A percentile compares a stretch with the other conserved stretches of the same genome.
phyloP scores from a whole-genome alignment of 108 stramenopile species.

The Fistulifera pelliculosa region DNA sequence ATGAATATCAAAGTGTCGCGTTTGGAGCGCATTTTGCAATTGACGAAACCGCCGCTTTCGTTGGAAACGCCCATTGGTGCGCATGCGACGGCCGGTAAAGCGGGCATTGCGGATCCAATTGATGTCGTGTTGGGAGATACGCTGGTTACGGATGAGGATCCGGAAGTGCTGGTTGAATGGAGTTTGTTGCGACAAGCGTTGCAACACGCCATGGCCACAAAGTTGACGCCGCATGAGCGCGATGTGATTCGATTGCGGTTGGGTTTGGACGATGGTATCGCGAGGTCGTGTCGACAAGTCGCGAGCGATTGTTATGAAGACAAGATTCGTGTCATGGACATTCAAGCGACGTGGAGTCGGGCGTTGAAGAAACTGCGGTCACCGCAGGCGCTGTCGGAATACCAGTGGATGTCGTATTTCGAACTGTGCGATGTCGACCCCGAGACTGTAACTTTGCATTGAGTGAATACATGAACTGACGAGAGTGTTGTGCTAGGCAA shows the following conservation, averaged over 20 bases:
- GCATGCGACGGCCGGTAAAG: conserved; percentile 32
- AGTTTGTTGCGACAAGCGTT: conserved; percentile 65
- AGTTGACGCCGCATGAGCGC: conserved; percentile 72
- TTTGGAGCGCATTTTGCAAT: conserved; percentile 44
- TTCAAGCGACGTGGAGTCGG: conserved; percentile 41
- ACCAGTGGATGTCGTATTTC: conserved; percentile 50
- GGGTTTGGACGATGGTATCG: conserved; percentile 71
- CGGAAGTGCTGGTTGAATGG: conserved; percentile 68
- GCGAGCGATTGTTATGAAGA: conserved; percentile 46
- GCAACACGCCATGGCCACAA: conserved; percentile 75
- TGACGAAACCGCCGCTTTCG: conserved; percentile 38
- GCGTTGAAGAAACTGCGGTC: conserved; percentile 67
- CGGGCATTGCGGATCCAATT: conserved; percentile 32
- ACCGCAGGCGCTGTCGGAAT: conserved; percentile 46
- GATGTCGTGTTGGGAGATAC: conserved; percentile 11
- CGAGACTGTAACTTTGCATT: not conserved
- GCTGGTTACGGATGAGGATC: conserved; percentile 18
- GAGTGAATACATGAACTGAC: no score
- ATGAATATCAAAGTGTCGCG: conserved; percentile 37
- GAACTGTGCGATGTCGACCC: conserved; percentile 42
- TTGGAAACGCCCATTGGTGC: conserved; percentile 42
- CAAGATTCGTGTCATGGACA: conserved; percentile 30
- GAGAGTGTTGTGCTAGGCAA: no score
- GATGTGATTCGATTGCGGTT: conserved; percentile 68
- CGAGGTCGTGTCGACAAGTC: conserved; percentile 51